These are phyloP conservation scores for Colletotrichum higginsianum DNA, from an alignment of 2,329 filamentous ascomycete genomes.

Conservation along the genomic window DNA sequence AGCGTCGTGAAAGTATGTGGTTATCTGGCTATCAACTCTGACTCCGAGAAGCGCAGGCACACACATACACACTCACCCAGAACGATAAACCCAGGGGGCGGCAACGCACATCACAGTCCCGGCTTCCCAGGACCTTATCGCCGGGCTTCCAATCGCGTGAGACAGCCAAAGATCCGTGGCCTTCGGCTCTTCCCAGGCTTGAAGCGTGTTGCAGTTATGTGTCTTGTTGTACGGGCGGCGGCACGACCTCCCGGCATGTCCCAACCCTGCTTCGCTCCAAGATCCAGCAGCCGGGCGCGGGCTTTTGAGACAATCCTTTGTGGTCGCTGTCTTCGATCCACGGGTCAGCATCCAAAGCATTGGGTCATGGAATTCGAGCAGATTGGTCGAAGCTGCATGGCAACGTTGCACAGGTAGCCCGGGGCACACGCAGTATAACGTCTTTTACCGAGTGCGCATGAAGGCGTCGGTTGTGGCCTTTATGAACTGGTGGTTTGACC, in stretches of 20 bases:
- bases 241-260: background rate
- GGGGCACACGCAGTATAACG: conserved; percentile 33
- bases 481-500: background rate
- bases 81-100: background rate
- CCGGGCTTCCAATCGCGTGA: background rate
- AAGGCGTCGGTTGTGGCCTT: background rate
- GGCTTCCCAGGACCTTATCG: background rate
- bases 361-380: conserved; percentile 19
- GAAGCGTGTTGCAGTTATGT: background rate
- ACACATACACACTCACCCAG: background rate
- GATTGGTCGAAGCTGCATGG: conserved; percentile 15
- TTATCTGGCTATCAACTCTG: background rate
- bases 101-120: background rate
- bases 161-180: background rate
- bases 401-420: conserved; percentile 21
- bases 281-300: conserved; percentile 24
- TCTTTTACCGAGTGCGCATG: conserved; percentile 29
- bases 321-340: conserved; percentile 39
- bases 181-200: background rate
- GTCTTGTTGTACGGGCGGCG: conserved; percentile 10
- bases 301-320: conserved; percentile 32
- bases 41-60: background rate
- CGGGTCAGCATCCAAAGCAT: conserved; percentile 20
- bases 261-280: background rate
- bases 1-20: background rate